Evolutionary conservation across 202 grass and related monocot genomes (phyloP).

Genomic region (Cymbopogon flexuosus): DNA sequence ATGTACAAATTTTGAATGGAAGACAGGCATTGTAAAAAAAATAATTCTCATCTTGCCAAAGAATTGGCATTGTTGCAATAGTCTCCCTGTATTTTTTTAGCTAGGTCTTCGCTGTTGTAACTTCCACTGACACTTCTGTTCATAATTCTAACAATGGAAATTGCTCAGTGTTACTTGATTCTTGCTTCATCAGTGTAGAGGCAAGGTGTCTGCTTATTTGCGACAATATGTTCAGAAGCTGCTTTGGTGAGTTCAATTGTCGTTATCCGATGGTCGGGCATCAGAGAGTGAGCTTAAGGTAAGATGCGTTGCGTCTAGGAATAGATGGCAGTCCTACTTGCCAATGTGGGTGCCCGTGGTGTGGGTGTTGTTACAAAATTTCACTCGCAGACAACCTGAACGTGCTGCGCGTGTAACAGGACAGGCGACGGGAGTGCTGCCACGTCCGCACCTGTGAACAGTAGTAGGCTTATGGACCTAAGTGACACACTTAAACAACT

Average conservation of each 20-base stretch:
- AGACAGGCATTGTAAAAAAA: constrained; percentile 17
- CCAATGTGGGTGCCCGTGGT: too few species aligned
- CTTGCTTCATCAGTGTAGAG: background rate
- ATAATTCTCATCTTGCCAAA: background rate
- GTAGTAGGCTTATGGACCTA: too few species aligned
- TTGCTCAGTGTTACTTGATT: background rate
- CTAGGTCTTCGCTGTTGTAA: constrained; percentile 11
- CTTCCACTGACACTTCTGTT: background rate
- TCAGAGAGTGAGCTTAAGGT: background rate
- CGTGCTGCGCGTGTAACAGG: too few species aligned
- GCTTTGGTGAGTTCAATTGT: background rate
- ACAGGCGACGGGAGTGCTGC: too few species aligned
- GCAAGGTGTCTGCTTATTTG: background rate
- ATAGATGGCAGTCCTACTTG: too few species aligned
- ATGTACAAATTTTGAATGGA: constrained; percentile 35
- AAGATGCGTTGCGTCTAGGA: background rate
- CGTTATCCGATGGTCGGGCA: background rate
- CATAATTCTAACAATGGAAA: background rate
- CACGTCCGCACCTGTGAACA: too few species aligned
- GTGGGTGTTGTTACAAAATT: too few species aligned
- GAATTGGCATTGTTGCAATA: background rate
- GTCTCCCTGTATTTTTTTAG: constrained; percentile 14
- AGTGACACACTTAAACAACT: too few species aligned
- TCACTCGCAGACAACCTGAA: too few species aligned
- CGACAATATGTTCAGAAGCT: background rate